Base-by-base conservation (phyloP, 1,139 yeast genomes). In the Diutina ranongensis region DNA sequence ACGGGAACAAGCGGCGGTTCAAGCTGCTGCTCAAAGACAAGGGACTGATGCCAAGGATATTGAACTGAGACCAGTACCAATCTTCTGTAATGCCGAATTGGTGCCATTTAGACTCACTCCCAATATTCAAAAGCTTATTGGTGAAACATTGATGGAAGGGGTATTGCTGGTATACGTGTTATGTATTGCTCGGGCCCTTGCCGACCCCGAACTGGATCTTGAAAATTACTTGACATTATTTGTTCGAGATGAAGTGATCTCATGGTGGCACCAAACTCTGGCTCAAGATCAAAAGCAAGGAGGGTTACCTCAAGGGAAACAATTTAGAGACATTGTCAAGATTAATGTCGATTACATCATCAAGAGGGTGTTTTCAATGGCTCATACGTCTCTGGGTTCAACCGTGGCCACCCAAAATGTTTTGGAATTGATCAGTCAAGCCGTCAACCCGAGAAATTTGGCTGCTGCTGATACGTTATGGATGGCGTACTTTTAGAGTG, bases 101-200 rank as follows among this genome's bases (percentile, higher is more conserved):
- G 97, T 92, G 45, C 97, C 98, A 38, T 92, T 94, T 74, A 75
- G 99, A 58, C 73, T 94, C 58, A 92, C 99, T 4, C 98, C 98
- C 36, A 94, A 94, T 58, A 77, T 94, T 48, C 98, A 92, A 62
- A 82, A 84, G 53, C 72, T 92, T 57, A 87, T 94, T 69, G 98
- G 98, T 33, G 95, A 89, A 51, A 80, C 92, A 22, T 85, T 92
- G 4, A 67, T 88, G 56, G 98, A 94, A 62, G 98, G 98, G 47
- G 73, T 94, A 19, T 78, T 88, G 53, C 81, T 97, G 1, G 89
- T 88, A 50, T 80, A 89, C 55, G 71, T 92, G 45, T 80, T 89
- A 71, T 77, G 82, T 31, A 86, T 89, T 59, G 94, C 97, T 1
- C 76, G 88, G 57, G 89, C 96, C 10, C 68, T 94, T 51, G 76